Evolutionary conservation across 805 yeast genomes (phyloP).

Genomic region (Candida yuanshanica): DNA sequence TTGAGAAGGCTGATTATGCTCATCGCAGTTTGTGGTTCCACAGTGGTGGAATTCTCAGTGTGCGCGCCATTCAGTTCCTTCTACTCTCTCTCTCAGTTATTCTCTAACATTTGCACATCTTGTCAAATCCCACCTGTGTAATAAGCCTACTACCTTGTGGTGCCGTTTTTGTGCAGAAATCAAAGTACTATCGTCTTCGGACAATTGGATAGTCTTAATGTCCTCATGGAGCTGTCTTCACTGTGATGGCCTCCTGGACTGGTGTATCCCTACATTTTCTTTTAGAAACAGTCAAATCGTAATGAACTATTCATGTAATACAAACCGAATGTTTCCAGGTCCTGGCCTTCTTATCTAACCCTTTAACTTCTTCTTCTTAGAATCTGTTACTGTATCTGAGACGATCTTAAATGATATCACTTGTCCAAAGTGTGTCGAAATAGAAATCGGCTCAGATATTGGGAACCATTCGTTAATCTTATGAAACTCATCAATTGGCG

Average conservation of each 20-base stretch:
- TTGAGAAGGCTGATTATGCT: not conserved
- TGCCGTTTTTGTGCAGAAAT: constrained; percentile 41
- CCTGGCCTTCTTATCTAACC: not conserved
- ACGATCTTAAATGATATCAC: constrained; percentile 8
- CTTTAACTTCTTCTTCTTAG: constrained; percentile 4
- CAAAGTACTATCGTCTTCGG: constrained; percentile 13
- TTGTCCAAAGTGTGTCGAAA: constrained; percentile 12
- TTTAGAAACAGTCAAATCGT: too few relatives aligned
- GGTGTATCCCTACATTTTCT: constrained; percentile 23
- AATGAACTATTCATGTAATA: too few relatives aligned
- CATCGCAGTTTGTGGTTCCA: not conserved
- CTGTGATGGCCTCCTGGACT: constrained; percentile 14
- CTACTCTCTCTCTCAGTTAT: not conserved
- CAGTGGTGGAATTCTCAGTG: not conserved
- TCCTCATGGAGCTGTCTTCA: constrained; percentile 10
- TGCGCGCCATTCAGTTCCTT: not conserved
- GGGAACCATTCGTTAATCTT: constrained; percentile 16
- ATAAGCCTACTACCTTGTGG: constrained; percentile 30
- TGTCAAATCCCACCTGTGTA: constrained; percentile 38
- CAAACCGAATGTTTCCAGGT: too few relatives aligned
- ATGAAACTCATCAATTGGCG: constrained; percentile 14
- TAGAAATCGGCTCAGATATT: constrained; percentile 6
- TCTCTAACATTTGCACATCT: constrained; percentile 28
- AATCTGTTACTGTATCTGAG: constrained; percentile 2
- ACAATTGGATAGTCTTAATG: constrained; percentile 26